Base-by-base conservation (phyloP, 805 yeast species). In the Starmera quercuum region DNA sequence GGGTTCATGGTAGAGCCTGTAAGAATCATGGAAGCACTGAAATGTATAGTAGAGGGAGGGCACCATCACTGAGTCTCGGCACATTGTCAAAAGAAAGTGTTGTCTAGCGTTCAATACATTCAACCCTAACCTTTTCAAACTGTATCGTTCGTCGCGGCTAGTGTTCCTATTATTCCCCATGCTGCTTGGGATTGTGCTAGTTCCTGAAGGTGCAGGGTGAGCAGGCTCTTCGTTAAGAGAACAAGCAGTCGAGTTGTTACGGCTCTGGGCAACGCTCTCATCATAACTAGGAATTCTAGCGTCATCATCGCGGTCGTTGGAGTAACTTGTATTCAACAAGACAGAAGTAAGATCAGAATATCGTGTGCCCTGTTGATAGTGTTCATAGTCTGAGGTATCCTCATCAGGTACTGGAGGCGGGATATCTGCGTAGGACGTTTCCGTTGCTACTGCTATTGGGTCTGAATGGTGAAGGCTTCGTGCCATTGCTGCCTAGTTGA, bases 51-150 rank as follows among this genome's bases (percentile, higher is more conserved):
- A 51, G 8, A 77, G 49, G n/a, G 83, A 73, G 2, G 86, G 84
- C 6, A 80, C 56, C 5, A 87, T 61, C 2, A 94, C 83, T 20
- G 84, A 61, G 46, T 85, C 92, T 31, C 95, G 65, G 44, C 90
- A 80, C n/a, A 78, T 57, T 0, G 92, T 87, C 39, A 85, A 65
- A 5, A 81, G 68, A 38, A 83, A 68, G 52, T 84, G 92, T 46
- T 84, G 87, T 40, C 75, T 68, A 2, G 92, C 83, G 38, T 79
- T 79, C 40, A 85, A 61, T 42, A 84, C 74, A 42, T 74, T 75
- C 37, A 85, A 63, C 0, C 94, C 90, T 16, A 83, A 54, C 20
- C 68, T 63, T 51, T 83, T 82, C 30, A 75, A 49, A 9, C 41
- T 28, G n/a, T 37, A 35, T 27, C 36, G 31, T 25, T 33, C 34